Evolutionary conservation across 139 green algal species (phyloP).

Genomic region (Pycnococcus provasolii): DNA sequence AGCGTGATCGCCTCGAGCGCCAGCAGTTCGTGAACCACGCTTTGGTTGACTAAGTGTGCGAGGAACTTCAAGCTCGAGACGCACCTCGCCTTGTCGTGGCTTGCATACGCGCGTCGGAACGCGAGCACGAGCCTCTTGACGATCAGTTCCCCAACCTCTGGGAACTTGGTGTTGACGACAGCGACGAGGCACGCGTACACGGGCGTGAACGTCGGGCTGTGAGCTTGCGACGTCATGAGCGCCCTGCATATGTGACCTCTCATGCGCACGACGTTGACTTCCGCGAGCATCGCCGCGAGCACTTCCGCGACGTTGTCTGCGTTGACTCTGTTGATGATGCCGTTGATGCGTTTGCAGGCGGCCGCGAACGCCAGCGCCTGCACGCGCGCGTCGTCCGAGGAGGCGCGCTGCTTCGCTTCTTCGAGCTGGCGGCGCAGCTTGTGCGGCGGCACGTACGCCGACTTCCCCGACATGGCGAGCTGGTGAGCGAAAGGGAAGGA

Average conservation of each 20-base stretch:
- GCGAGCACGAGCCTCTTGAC: conserved; percentile 44
- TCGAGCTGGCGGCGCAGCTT: conserved; percentile 91
- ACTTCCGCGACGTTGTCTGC: conserved; percentile 1
- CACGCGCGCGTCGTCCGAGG: conserved; percentile 53
- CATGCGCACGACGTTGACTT: neutral
- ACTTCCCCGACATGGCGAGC: too few relatives aligned
- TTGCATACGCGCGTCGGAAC: conserved; percentile 83
- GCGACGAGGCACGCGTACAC: conserved; percentile 83
- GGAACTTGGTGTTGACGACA: conserved; percentile 97
- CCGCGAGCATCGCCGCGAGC: neutral
- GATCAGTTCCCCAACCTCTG: conserved; percentile 43
- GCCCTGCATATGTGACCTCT: neutral
- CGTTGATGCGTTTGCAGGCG: conserved; percentile 81
- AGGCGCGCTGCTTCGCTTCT: conserved; percentile 41
- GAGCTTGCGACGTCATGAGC: conserved; percentile 48
- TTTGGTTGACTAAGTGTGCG: conserved; percentile 90
- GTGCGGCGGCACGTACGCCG: conserved; percentile 92
- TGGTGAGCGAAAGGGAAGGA: too few relatives aligned
- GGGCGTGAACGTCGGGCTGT: conserved; percentile 60
- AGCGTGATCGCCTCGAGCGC: conserved; percentile 83
- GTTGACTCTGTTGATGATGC: conserved; percentile 97
- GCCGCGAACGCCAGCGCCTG: conserved; percentile 82
- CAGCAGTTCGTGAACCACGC: conserved; percentile 69
- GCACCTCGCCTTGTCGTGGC: conserved; percentile 91
- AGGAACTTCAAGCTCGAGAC: conserved; percentile 73